Percentiles rank a stretch among this genome's conserved stretches.
phyloP scores from a whole-genome alignment of 2,329 filamentous ascomycete species.

The Sclerotinia trifoliorum region DNA sequence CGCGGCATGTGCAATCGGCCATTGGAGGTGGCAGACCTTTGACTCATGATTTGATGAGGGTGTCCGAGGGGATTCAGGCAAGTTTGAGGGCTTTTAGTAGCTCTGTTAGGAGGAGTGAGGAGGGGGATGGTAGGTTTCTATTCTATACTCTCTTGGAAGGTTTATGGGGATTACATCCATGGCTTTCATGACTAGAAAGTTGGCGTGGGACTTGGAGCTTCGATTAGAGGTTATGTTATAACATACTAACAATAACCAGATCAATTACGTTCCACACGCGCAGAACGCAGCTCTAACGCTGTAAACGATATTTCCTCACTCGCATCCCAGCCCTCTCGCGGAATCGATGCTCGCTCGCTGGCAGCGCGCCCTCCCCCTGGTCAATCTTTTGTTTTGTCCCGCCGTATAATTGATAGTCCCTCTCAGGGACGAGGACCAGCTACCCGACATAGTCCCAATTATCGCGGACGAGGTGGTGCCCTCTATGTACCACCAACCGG shows the following conservation, averaged over 20 bases:
- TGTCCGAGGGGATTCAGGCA: constrained; percentile 39
- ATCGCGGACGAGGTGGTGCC: constrained; percentile 19
- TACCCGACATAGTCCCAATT: constrained; percentile 1
- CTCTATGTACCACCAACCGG: constrained; percentile 21
- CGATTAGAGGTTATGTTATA: neutral
- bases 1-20: constrained; percentile 40
- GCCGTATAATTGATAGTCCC: constrained; percentile 20
- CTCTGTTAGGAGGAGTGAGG: constrained; percentile 32
- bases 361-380: constrained; percentile 34
- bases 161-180: neutral
- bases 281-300: constrained; percentile 31
- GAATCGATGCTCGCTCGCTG: constrained; percentile 39
- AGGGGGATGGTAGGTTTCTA: constrained; percentile 26
- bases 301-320: constrained; percentile 36
- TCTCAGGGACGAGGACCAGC: neutral
- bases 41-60: constrained; percentile 33
- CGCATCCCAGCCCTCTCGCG: constrained; percentile 30
- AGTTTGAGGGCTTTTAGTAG: constrained; percentile 39
- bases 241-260: neutral
- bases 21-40: constrained; percentile 37
- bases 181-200: too few relatives aligned
- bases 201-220: fast-evolving
- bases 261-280: constrained; percentile 15
- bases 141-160: neutral
- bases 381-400: constrained; percentile 30